Base-by-base conservation (phyloP, 768 basidiomycete genomes). In the Rhodocollybia butyracea region DNA sequence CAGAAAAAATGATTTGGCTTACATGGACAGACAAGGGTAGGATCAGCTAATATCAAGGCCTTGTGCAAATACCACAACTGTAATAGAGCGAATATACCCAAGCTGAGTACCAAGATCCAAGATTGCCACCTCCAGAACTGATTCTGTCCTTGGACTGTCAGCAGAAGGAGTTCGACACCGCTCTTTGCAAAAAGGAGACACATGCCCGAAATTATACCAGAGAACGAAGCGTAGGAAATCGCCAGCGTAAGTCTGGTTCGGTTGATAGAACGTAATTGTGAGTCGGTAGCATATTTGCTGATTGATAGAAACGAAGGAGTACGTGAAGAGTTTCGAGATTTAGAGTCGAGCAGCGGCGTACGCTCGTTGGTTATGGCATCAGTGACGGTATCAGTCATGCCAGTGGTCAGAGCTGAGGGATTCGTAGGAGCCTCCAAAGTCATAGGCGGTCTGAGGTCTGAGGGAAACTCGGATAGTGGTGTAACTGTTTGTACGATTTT, bases 131-230 rank as follows among this genome's bases (percentile, higher is more conserved):
- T 73, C 81, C 83, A 86, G 64, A 90, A 92, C 69, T 94, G 91
- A 63, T 91, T 91, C 32, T 85, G 68, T 7, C 89, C 89, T 4
- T 78, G 70, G 24, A 93, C 59, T 0, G 92, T 93, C 31, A 94
- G 72, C 55, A 98, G 72, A 7, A 96, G 75, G 8, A 98, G 76
- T 70, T 96, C 93, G 11, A 94, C 90, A 2, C 91, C 94, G 57
- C 91, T 91, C 74, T 98, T 98, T 15, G 94, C 94, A 59, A 96
- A 91, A 15, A 98, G 76, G 24, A 98, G 74, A 66, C 92, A 96
- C 85, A 98, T 89, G 22, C 94, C 94, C 3, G 88, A 91, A 26
- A 96, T 75, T 21, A 91, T 93, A 0, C 94, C 94, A 3, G 90
- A 93, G 50, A 86, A 82, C 12, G 91, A 91, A 15, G 94, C 88